Evolutionary conservation across 1,139 yeast species (phyloP).

Genomic region (Candida neerlandica): DNA sequence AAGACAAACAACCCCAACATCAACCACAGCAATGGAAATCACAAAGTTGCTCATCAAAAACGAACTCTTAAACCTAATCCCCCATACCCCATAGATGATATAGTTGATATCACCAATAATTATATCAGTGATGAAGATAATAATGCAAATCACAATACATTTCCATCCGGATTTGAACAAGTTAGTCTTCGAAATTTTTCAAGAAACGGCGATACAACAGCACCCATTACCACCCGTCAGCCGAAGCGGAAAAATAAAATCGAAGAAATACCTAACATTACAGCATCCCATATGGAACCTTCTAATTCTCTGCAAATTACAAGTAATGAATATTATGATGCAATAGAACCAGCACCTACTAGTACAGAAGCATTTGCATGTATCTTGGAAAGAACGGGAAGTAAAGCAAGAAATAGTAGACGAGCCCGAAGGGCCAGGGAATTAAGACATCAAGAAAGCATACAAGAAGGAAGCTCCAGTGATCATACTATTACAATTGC

Average conservation of each 20-base stretch:
- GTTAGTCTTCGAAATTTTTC: neutral
- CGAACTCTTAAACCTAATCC: neutral
- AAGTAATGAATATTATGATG: neutral
- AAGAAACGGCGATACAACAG: neutral
- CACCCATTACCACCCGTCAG: neutral
- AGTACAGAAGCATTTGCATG: slow-evolving; percentile 14
- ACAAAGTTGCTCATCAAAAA: neutral
- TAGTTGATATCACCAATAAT: slow-evolving; percentile 1
- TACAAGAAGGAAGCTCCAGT: slow-evolving; percentile 2
- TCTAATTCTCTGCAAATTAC: neutral
- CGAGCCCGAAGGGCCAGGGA: slow-evolving; percentile 11
- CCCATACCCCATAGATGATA: slow-evolving; percentile 15
- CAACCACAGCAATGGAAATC: neutral
- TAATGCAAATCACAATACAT: slow-evolving; percentile 2
- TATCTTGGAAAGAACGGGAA: slow-evolving; percentile 16
- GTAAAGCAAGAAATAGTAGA: slow-evolving; percentile 12
- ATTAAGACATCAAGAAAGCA: slow-evolving; percentile 5
- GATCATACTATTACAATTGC: neutral
- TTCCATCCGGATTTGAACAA: slow-evolving; percentile 10
- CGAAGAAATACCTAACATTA: neutral
- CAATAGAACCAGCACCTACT: neutral
- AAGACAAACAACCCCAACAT: neutral
- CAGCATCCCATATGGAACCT: slow-evolving; percentile 1
- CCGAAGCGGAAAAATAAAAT: neutral
- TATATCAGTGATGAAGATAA: neutral